Conservation (phyloP, 805 yeast species). For the Ascoidea rubescens region DNA sequence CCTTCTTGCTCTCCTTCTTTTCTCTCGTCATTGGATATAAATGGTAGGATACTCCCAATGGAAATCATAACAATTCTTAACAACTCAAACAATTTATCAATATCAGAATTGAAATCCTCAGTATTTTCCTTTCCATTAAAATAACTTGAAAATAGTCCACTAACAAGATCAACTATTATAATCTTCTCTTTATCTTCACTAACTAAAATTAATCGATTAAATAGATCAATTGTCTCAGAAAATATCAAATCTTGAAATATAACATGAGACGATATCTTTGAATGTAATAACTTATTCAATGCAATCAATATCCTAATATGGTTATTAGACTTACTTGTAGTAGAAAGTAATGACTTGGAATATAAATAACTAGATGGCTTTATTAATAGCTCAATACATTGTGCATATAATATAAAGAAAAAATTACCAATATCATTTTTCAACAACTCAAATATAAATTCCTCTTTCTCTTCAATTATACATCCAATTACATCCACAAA, state of each 20-base stretch:
- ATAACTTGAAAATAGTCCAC: slow-evolving; percentile 36
- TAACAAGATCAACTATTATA: slow-evolving; percentile 39
- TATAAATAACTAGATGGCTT: slow-evolving; percentile 19
- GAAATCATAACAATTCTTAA: slow-evolving; percentile 57
- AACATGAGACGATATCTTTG: slow-evolving; percentile 40
- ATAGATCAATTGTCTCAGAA: slow-evolving; percentile 59
- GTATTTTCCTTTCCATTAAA: slow-evolving; percentile 18
- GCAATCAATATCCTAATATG: slow-evolving; percentile 29
- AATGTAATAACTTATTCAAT: slow-evolving; percentile 40
- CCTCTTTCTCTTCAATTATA: slow-evolving; percentile 37
- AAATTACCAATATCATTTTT: slow-evolving; percentile 49
- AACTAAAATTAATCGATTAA: slow-evolving; percentile 57
- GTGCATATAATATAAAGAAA: slow-evolving; percentile 69
- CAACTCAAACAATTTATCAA: slow-evolving; percentile 74
- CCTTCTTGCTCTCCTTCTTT: slow-evolving; percentile 1
- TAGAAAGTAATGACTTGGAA: slow-evolving; percentile 2
- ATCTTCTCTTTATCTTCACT: slow-evolving; percentile 30
- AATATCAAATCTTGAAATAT: slow-evolving; percentile 57
- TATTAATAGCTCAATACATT: slow-evolving; percentile 65
- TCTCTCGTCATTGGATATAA: slow-evolving; percentile 33
- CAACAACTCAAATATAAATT: slow-evolving; percentile 30
- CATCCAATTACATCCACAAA: slow-evolving; percentile 64
- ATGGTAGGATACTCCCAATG: slow-evolving; percentile 44
- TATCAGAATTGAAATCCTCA: slow-evolving; percentile 36
- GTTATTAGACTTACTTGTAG: slow-evolving; percentile 13